phyloP scores from a whole-genome alignment of 352 stramenopile species.

The Pythium rishiriense region DNA sequence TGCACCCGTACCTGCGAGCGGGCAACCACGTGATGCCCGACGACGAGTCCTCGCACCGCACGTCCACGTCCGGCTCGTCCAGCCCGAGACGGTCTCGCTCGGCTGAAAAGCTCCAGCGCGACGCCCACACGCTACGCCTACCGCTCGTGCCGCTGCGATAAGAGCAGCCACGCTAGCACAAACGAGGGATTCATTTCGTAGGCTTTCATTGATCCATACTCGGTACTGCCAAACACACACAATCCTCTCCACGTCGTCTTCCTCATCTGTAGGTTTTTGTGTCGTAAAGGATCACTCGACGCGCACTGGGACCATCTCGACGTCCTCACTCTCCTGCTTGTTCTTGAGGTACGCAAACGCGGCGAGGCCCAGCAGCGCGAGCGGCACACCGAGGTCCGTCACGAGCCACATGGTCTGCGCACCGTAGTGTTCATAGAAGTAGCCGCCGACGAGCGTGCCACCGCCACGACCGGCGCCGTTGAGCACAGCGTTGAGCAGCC shows the following conservation, averaged over 20 bases:
- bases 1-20: slow-evolving; percentile 26
- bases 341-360: slow-evolving; percentile 68
- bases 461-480: slow-evolving; percentile 64
- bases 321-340: slow-evolving; percentile 17
- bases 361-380: slow-evolving; percentile 51
- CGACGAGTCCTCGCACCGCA: slow-evolving; percentile 14
- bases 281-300: no score
- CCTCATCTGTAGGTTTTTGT: background rate
- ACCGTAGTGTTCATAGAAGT: slow-evolving; percentile 75
- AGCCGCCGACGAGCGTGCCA: slow-evolving; percentile 71
- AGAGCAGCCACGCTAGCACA: background rate
- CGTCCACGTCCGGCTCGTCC: slow-evolving; percentile 19
- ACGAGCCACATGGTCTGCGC: slow-evolving; percentile 68
- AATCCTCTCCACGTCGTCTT: no score
- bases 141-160: slow-evolving; percentile 28
- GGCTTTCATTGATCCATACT: no score
- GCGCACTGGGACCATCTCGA: background rate
- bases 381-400: slow-evolving; percentile 63
- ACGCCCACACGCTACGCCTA: slow-evolving; percentile 17
- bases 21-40: slow-evolving; percentile 23
- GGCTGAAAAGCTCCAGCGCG: slow-evolving; percentile 23
- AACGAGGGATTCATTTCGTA: background rate
- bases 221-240: no score
- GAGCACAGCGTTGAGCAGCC: slow-evolving; percentile 73
- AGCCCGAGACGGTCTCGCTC: slow-evolving; percentile 16